Base-by-base conservation (phyloP, 2,329 filamentous ascomycete species). In the Plenodomus biglobosus region DNA sequence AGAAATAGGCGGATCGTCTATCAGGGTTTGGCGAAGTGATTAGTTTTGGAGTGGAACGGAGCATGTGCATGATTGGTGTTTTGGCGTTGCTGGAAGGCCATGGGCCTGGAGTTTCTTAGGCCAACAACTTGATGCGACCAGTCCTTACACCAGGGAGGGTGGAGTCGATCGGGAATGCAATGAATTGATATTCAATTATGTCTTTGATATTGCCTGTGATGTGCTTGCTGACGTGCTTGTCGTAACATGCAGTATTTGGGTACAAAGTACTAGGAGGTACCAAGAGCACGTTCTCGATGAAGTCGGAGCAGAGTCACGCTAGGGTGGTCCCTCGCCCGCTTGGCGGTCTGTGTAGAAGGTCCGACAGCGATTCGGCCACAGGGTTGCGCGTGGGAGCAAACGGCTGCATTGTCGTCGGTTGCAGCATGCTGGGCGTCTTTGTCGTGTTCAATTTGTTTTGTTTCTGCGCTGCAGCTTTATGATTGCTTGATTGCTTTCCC, bases 1-100 rank as follows among this genome's bases (percentile, higher is more conserved):
- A 81, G 76, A 72, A 73, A 62, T 73, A 66, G 49, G 48, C n/a
- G 16, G 15, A 10, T 38, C 16, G 37, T 27, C 17, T n/a, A n/a
- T n/a, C n/a, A n/a, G 8, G 16, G 16, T 6, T 32, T 32, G 22
- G 10, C 13, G 11, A 32, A 8, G 13, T 15, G 6, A 32, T 15
- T 32, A 34, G 30, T n/a, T n/a, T n/a, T 17, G 15, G 30, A 21
- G 22, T 20, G 32, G 34, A 22, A 38, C 10, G 13, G 48, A 50
- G 50, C 47, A 53, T 57, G 43, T 32, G 27, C 27, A 32, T 32
- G 48, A 44, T 36, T 36, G 44, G 42, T 32, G 37, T 51, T 52
- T 42, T 36, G 51, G 51, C 51, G 51, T 52, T 54, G 19, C 24
- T 36, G 19, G 15, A 24, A 21, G 30, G 40, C 32, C 21, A 22